Base-by-base conservation (phyloP, 2,329 filamentous ascomycete species). In the Pseudovirgaria hyperparasitica region DNA sequence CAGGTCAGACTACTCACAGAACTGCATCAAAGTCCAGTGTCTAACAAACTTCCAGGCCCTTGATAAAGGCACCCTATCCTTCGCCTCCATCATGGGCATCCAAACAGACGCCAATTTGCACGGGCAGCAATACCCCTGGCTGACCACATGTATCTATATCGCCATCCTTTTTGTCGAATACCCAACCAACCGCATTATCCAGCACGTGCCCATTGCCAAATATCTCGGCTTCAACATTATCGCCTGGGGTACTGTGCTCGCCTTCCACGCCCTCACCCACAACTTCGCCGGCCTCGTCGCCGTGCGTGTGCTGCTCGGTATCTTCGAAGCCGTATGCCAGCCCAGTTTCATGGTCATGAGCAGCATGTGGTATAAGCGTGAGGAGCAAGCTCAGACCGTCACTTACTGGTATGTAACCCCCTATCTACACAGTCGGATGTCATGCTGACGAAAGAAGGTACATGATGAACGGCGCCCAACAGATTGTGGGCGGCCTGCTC, bases 381-480 rank as follows among this genome's bases (percentile, higher is more conserved):
- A 76, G 29, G 76, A 82, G 39, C 77, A 82, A 42, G 67, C 74
- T 0, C 50, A 65, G 0, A 67, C 70, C 5, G 73, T 81, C 3
- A 76, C 73, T 0, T 79, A 72, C 48, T 82, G 76, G 76, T n/a
- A n/a, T n/a, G n/a, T n/a, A n/a, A n/a, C n/a, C n/a, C n/a, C n/a
- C n/a, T n/a, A n/a, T n/a, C n/a, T n/a, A n/a, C n/a, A n/a, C n/a
- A n/a, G n/a, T n/a, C n/a, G n/a, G n/a, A n/a, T n/a, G n/a, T n/a
- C n/a, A n/a, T n/a, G n/a, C n/a, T n/a, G n/a, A n/a, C n/a, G n/a
- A n/a, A n/a, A n/a, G n/a, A n/a, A n/a, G n/a, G n/a, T 71, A 61
- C 34, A 79, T 79, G 70, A 82, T 81, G 74, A 82, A 82, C 44
- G 76, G 77, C 2, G 65, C 62, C 1, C 76, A 82, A 43, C 76